Evolutionary conservation across 768 basidiomycete genomes (phyloP), one percentile per base, ranked within the genome.

Genomic region (Phanerodontia chrysosporium): DNA sequence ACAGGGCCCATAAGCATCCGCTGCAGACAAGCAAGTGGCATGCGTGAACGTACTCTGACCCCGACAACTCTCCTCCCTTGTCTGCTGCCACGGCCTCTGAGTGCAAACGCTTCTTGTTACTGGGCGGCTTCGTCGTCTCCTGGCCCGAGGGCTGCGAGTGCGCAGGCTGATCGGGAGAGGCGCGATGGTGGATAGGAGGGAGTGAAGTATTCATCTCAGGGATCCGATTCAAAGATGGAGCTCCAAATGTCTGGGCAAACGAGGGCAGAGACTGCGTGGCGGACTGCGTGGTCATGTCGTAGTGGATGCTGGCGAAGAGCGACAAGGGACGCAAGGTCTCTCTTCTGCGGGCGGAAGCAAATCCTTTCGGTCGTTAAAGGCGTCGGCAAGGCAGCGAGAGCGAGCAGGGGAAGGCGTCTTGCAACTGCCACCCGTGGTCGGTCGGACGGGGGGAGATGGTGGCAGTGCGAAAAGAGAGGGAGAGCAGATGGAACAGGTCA

Each of bases 181-280:
- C 65, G 65, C 72, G 77, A 46, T 76, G 65, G 57, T 87, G 84
- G 51, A 89, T 87, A 56, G 87, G 88, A 12, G 89, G 87, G 2
- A 90, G 76, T 44, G 70, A 74, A 70, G 84, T 86, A 71, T 74
- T 81, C 57, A 74, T 73, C 35, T 76, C 69, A 1, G 80, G 70
- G 22, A 84, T 77, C 59, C 73, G 78, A 71, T 69, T 75, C 56
- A 88, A 72, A 6, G 84, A 83, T 1, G 80, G 79, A 53, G 65
- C 75, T 69, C 80, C 83, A 74, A 92, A 92, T 0, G 90, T 83
- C 74, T 88, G 85, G 1, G 86, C 84, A 72, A 92, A 92, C 45
- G 90, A 87, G 42, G 90, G 90, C 39, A 92, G 82, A 10, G 88
- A 85, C 70, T 85, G 86, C 16, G 39, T 42, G 61, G 76, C 73